phyloP scores from a whole-genome alignment of 2,329 filamentous ascomycete species.

The Microsporum canis region DNA sequence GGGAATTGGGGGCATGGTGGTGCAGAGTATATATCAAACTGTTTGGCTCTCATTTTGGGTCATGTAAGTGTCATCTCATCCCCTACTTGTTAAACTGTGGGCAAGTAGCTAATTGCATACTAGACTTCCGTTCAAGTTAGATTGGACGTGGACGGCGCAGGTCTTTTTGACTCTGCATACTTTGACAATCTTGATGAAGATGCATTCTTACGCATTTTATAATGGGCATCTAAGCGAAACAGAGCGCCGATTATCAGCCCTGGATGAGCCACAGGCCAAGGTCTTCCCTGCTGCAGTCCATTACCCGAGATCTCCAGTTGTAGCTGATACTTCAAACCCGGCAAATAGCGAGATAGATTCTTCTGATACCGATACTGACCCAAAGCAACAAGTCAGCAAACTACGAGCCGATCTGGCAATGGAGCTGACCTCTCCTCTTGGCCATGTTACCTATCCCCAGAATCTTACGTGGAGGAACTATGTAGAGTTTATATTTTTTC shows the following conservation, averaged over 20 bases:
- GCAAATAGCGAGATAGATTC: conserved; percentile 12
- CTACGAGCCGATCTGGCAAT: conserved; percentile 78
- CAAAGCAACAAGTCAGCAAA: conserved; percentile 46
- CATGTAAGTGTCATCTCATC: conserved; percentile 34
- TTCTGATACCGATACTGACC: conserved; percentile 21
- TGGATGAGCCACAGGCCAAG: conserved; percentile 62
- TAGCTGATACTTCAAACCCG: neutral
- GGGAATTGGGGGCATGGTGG: conserved; percentile 61
- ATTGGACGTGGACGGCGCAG: conserved; percentile 95
- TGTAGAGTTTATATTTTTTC: conserved; percentile 76
- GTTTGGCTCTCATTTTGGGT: conserved; percentile 77
- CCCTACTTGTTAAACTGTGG: neutral
- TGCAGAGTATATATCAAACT: conserved; percentile 74
- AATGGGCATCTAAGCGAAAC: conserved; percentile 90
- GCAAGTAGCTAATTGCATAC: conserved; percentile 15
- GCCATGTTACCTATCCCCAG: conserved; percentile 76
- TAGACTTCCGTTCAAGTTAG: conserved; percentile 65
- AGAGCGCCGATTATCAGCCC: conserved; percentile 62
- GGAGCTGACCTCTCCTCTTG: conserved; percentile 83
- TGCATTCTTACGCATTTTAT: conserved; percentile 97
- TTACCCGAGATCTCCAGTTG: conserved; percentile 47
- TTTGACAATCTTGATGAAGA: conserved; percentile 92
- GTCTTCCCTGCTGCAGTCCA: conserved; percentile 56
- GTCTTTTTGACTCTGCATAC: conserved; percentile 89
- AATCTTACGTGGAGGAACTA: conserved; percentile 80